These are phyloP conservation scores for Chlorella sp. DNA, from an alignment of 139 green algal species.

Conservation along the genomic window DNA sequence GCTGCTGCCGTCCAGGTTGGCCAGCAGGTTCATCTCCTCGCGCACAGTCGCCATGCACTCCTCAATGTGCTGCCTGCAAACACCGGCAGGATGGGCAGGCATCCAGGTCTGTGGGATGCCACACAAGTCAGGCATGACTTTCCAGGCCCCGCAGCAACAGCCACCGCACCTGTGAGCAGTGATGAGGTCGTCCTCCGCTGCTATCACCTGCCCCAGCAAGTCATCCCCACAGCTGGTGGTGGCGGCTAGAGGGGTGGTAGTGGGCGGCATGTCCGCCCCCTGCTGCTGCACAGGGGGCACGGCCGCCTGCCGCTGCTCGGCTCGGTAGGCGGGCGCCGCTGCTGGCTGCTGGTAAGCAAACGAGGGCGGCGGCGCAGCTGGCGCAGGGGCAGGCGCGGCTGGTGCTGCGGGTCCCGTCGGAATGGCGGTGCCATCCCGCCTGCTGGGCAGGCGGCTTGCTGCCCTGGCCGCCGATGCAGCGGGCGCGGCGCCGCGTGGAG, in stretches of 20 bases:
- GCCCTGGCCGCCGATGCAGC: not conserved
- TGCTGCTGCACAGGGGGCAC: too few species aligned
- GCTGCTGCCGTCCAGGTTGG: conserved; percentile 45
- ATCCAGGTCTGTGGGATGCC: too few species aligned
- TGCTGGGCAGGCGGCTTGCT: not conserved
- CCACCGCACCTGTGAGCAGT: conserved; percentile 70
- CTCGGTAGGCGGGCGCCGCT: too few species aligned
- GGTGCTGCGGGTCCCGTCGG: not conserved
- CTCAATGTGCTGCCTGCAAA: conserved; percentile 76
- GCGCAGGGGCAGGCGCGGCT: not conserved
- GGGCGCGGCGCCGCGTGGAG: not conserved
- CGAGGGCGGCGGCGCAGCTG: not conserved
- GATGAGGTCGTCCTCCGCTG: conserved; percentile 92
- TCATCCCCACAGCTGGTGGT: conserved; percentile 43
- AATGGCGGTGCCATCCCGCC: not conserved
- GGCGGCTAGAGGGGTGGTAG: not conserved
- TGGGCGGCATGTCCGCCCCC: too few species aligned
- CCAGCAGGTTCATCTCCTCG: conserved; percentile 74
- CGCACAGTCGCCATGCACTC: conserved; percentile 88
- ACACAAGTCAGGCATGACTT: too few species aligned
- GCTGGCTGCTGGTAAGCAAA: not conserved
- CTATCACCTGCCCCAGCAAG: conserved; percentile 82
- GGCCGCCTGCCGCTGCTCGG: too few species aligned
- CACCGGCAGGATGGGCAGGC: too few species aligned
- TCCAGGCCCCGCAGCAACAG: too few species aligned